Base-by-base conservation (phyloP, 2,329 filamentous ascomycete genomes). In the Pseudogymnoascus sp. region DNA sequence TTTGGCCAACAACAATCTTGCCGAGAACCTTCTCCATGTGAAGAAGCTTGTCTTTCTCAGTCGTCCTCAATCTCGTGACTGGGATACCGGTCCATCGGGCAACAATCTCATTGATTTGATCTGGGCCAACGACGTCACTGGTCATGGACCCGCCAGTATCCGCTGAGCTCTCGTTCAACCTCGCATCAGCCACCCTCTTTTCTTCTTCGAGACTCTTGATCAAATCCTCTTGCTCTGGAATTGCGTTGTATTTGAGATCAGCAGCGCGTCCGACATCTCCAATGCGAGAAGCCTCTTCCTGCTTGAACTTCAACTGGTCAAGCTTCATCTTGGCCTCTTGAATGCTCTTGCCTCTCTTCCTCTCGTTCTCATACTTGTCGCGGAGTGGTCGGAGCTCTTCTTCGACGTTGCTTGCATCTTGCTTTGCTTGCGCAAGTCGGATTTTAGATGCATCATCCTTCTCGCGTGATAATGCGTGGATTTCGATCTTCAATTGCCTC, bases 61-160 rank as follows among this genome's bases (percentile, higher is more conserved):
- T 90, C 0, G 95, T 97, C 79, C 90, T 93, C 42, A 99, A 86
- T 66, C 93, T 84, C 4, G 92, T 97, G 65, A 99, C 91, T 1
- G 95, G 95, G 70, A 99, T 99, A 67, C 95, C 95, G n/a, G 95
- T 99, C 91, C 93, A 97, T 66, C 92, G 88, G 63, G 90, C 89
- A 62, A 99, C 95, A 66, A 99, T 99, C 74, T 97, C 93, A 75
- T 99, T 97, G 82, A 99, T 99, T 76, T 99, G 93, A 68, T 99
- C 95, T 10, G 93, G 92, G 5, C 95, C 95, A 68, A 99, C 95
- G 57, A 95, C 85, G 74, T 99, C 95, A 2, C 93, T 96, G 63
- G 97, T 84, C 75, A 97, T 87, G 23, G 90, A 85, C 62, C 87
- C 85, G 63, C 84, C 84, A 3, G 80, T 76, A 36, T 89, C 90